A percentile compares a stretch with the other conserved stretches of the same genome.
Conservation (phyloP, 2,329 filamentous ascomycete genomes). For the Hypoxylon sp. region DNA sequence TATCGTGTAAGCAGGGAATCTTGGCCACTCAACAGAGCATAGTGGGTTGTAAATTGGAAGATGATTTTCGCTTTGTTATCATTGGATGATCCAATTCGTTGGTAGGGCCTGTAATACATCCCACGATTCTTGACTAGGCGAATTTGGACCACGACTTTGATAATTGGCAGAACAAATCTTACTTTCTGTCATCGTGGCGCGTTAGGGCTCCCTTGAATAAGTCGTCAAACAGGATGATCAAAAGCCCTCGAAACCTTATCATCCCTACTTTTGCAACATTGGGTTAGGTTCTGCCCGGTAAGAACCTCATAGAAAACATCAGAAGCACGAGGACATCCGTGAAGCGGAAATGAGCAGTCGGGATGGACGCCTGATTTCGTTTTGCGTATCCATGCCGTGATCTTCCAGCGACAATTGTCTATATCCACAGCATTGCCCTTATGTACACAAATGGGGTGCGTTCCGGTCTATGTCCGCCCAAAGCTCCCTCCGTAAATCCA, state of each 20-base stretch:
- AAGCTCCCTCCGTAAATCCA: constrained; percentile 15
- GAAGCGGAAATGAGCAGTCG: constrained; percentile 1
- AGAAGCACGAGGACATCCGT: constrained; percentile 3
- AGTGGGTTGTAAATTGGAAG: constrained; percentile 18
- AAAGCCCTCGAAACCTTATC: constrained; percentile 4
- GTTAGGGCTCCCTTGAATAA: constrained; percentile 15
- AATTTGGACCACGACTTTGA: neutral
- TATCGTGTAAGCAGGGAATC: constrained; percentile 12
- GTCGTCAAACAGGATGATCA: constrained; percentile 16
- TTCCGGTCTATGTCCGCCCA: constrained; percentile 27
- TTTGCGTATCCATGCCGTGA: constrained; percentile 16
- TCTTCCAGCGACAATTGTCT: constrained; percentile 13
- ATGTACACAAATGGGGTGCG: constrained; percentile 38
- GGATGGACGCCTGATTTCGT: constrained; percentile 10
- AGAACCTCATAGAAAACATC: constrained; percentile 8
- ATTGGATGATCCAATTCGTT: constrained; percentile 21
- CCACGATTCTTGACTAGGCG: constrained; percentile 12
- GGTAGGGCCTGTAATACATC: constrained; percentile 13
- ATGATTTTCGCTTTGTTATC: constrained; percentile 5
- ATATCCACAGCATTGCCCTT: constrained; percentile 24
- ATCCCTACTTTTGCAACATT: constrained; percentile 22
- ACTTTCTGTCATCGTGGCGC: constrained; percentile 23
- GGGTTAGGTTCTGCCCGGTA: constrained; percentile 7
- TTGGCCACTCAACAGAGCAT: constrained; percentile 18
- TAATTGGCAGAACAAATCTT: constrained; percentile 24